phyloP scores from a whole-genome alignment of 2,329 filamentous ascomycete genomes.

The Botrytis deweyae region DNA sequence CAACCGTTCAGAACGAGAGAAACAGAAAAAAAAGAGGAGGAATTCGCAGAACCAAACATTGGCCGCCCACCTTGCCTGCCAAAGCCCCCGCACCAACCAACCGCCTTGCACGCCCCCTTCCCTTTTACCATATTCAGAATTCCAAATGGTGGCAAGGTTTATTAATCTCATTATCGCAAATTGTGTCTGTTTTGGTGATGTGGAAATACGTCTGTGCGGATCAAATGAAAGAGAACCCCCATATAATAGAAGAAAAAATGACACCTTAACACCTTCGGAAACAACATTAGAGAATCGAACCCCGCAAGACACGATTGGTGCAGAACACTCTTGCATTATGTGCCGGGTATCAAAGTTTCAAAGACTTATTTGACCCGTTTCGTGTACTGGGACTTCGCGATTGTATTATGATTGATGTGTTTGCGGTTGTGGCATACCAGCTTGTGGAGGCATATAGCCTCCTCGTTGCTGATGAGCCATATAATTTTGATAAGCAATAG shows the following conservation, averaged over 20 bases:
- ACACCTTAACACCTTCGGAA: slow-evolving; percentile 38
- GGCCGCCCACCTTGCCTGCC: slow-evolving; percentile 16
- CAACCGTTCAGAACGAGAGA: slow-evolving; percentile 11
- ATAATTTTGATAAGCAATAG: slow-evolving; percentile 81
- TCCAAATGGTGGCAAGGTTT: slow-evolving; percentile 21
- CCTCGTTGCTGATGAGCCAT: slow-evolving; percentile 70
- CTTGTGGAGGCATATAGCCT: slow-evolving; percentile 77
- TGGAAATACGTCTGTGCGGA: slow-evolving; percentile 14
- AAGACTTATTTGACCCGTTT: slow-evolving; percentile 37
- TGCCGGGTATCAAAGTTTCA: slow-evolving; percentile 57
- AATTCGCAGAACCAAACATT: slow-evolving; percentile 16
- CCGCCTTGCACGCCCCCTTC: slow-evolving; percentile 8
- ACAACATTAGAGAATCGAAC: slow-evolving; percentile 32
- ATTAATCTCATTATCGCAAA: slow-evolving; percentile 35
- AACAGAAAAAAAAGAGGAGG: background rate
- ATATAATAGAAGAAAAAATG: slow-evolving; percentile 21
- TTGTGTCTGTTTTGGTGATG: slow-evolving; percentile 25
- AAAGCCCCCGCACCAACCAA: background rate
- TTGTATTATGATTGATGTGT: slow-evolving; percentile 69
- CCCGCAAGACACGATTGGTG: slow-evolving; percentile 37
- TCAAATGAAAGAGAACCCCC: slow-evolving; percentile 15
- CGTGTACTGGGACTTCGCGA: slow-evolving; percentile 33
- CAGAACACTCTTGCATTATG: slow-evolving; percentile 45
- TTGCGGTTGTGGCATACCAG: slow-evolving; percentile 78
- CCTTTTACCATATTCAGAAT: slow-evolving; percentile 14